Base-by-base conservation (phyloP, 345 rosid species). In the Camelina sativa region DNA sequence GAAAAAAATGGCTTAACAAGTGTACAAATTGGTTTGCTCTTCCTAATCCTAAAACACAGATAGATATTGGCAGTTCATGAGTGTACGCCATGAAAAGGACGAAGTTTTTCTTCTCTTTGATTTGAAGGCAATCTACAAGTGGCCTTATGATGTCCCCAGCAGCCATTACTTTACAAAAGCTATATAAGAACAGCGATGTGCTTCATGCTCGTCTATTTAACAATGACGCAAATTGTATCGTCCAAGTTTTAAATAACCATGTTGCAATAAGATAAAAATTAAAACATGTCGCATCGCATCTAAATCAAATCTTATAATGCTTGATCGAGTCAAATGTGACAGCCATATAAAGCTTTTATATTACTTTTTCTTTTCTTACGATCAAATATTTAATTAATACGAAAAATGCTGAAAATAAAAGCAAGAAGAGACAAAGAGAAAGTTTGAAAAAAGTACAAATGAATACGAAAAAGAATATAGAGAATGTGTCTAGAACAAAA, bases 131-230 rank as follows among this genome's bases (percentile, higher is more conserved):
- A 19, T 9, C n/a, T 2, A 38, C 41, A 35, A 16, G 69, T 64
- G 56, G 55, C 69, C n/a, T 46, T 28, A n/a, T 12, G 32, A 9
- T 64, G 25, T 30, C 25, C 16, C 69, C 69, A 47, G 47, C 19
- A 47, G 56, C 47, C 65, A 60, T 1, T 19, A 10, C 40, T 57
- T 15, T 32, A 12, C 8, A 22, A 22, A 22, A 53, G 11, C 38
- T 25, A 28, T 3, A 13, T 57, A 15, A 59, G 35, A 46, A 22
- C 13, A 69, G 40, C 19, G n/a, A 5, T 41, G 56, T 69, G 30
- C 15, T 69, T 43, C 23, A 69, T 69, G 54, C 20, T 69, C 19
- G 6, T 46, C 46, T 52, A 37, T 47, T 71, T 38, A 71, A 71
- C 13, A 60, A 40, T 25, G 34, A 37, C 4, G 50, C 30, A 20